Base-by-base conservation (phyloP, 805 yeast species). In the Candida hispaniensis region DNA sequence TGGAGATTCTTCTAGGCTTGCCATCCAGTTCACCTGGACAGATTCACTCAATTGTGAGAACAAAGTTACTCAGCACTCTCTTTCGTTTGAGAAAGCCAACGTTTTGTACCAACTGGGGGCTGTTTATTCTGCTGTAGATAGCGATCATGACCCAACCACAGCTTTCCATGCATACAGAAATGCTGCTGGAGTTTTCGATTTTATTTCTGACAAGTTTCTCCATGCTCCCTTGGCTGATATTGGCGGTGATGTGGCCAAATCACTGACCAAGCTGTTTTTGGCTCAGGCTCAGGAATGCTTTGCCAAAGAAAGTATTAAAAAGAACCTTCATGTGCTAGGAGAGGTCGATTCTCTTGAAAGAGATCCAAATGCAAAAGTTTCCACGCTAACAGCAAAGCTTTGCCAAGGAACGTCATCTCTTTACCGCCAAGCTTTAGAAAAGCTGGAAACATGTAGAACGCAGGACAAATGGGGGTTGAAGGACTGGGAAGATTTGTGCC, bases 211-310 rank as follows among this genome's bases (percentile, higher is more conserved):
- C 45, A 80, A 79, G 55, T 88, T 88, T 55, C 59, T 85, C 29
- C 91, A 86, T 56, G 88, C 95, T 0, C 95, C 97, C 1, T 72
- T 85, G 4, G 61, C 66, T 4, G 98, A 88, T 55, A 59, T 86
- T 32, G 63, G 68, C 41, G 79, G 78, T 19, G 71, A 76, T 14
- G 73, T 82, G 1, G 71, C 81, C 7, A 64, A 66, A 25, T 75
- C 81, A 20, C 63, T 88, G 33, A 53, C 66, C 10, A 67, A 67
- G 44, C 54, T 86, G 38, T 73, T 78, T 71, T 60, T 83, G 38
- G 91, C 93, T 0, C 94, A 88, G 54, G 82, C 91, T 3, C 95
- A 86, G 51, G 95, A 91, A 45, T 67, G 79, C 5, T 86, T 88
- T 52, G 17, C 23, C 8, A 27, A 23, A 3, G 51, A 59, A 3